Base-by-base conservation (phyloP, 371 early-diverging fungal genomes). In the Mortierella sp. region DNA sequence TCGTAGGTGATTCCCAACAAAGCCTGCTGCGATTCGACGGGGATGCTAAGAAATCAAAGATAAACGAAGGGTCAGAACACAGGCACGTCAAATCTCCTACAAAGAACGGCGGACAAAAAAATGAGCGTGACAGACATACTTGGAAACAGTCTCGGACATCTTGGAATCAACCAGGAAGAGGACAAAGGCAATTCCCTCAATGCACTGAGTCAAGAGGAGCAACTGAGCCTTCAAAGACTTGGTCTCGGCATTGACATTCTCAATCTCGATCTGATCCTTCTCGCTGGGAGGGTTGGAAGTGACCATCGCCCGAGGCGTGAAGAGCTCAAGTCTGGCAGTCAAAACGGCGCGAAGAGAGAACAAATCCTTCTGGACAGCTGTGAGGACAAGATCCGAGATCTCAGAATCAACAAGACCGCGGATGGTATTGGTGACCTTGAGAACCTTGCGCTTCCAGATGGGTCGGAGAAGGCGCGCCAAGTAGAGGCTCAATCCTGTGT, bases 401-500 rank as follows among this genome's bases (percentile, higher is more conserved):
- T 80, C 87, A 39, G 86, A 77, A 41, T 85, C 86, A 39, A 75
- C 77, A 44, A 81, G 63, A 4, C 79, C 79, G 4, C 86, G 70
- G 26, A 66, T 45, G 26, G 50, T 64, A 70, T 81, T 79, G 37
- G 68, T 64, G 43, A 68, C 79, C 71, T 87, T 88, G 34, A 89
- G 79, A 31, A 93, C 83, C n/a, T 85, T 77, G 44, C 85, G 86
- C 44, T 86, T 86, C 97, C 97, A 96, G 22, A 96, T 73, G 1
- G 95, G 92, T 39, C 87, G 79, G 76, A 96, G 79, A 5, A 92
- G 67, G 19, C 96, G 94, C 19, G 92, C 88, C 65, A 97, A 68
- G 73, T 93, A 96, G 13, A 95, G 79, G 13, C 91, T 93, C 52
- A 96, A 86, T n/a, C 95, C 96, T 72, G 95, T 90, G 76, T 95